Conservation (phyloP, 768 basidiomycete species). For the Lactarius pseudohatsudake region DNA sequence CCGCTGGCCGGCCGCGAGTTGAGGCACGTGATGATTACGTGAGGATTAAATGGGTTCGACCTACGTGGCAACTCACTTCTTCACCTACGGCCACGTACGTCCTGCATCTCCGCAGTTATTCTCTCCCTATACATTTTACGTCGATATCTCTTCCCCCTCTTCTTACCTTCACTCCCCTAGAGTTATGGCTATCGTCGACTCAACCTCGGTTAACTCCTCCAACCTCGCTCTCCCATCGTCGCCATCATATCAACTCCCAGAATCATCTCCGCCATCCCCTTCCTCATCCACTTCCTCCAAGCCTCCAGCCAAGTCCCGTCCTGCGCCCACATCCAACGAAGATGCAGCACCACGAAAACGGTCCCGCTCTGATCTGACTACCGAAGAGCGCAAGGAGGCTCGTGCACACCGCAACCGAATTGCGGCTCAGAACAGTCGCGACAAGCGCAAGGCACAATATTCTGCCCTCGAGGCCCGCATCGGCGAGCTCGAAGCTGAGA, state of each 20-base stretch:
- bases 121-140: slow-evolving; percentile 9
- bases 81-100: slow-evolving; percentile 32
- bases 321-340: slow-evolving; percentile 22
- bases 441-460: slow-evolving; percentile 86
- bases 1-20: too few species aligned
- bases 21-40: neutral
- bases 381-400: slow-evolving; percentile 83
- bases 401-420: slow-evolving; percentile 90
- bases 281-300: slow-evolving; percentile 15
- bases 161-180: slow-evolving; percentile 2
- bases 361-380: slow-evolving; percentile 55
- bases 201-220: neutral
- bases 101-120: slow-evolving; percentile 28
- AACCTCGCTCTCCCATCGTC: slow-evolving; percentile 19
- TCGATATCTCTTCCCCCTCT: neutral
- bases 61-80: slow-evolving; percentile 26
- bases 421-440: slow-evolving; percentile 90
- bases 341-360: slow-evolving; percentile 67
- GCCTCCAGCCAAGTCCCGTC: slow-evolving; percentile 27
- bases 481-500: slow-evolving; percentile 81
- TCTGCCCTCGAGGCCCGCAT: slow-evolving; percentile 94
- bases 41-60: neutral
- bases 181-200: slow-evolving; percentile 13
- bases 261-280: slow-evolving; percentile 21
- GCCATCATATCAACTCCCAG: slow-evolving; percentile 8